Conservation (phyloP, 2,329 filamentous ascomycete genomes). For the Fusarium odoratissimum region DNA sequence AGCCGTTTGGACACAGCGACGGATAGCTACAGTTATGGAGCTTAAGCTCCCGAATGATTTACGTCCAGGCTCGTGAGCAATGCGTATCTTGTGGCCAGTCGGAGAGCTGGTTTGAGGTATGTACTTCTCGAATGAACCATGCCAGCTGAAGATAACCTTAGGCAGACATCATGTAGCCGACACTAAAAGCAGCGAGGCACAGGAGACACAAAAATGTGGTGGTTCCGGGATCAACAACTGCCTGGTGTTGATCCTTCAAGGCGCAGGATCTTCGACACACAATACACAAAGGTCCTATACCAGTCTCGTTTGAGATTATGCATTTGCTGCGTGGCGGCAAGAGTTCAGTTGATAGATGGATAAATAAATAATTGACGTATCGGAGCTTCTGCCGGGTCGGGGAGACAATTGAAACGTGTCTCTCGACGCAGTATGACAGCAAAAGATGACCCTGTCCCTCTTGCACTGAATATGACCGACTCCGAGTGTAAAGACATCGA, state of each 20-base stretch:
- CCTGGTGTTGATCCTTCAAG: slow-evolving; percentile 3
- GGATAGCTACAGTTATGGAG: slow-evolving; percentile 21
- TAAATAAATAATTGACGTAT: slow-evolving; percentile 37
- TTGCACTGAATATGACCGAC: slow-evolving; percentile 72
- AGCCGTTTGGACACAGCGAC: slow-evolving; percentile 6
- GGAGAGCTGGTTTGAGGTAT: slow-evolving; percentile 6
- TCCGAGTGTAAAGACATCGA: slow-evolving; percentile 60
- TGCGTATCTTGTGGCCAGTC: slow-evolving; percentile 6
- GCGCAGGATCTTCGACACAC: slow-evolving; percentile 15
- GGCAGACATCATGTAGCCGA: background rate
- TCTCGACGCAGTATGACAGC: slow-evolving; percentile 39
- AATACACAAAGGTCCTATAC: background rate
- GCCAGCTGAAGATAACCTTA: background rate
- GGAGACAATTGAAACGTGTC: slow-evolving; percentile 40
- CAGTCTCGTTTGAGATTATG: background rate
- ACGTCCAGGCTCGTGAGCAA: background rate
- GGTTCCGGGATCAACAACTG: background rate
- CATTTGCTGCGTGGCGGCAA: background rate
- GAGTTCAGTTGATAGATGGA: background rate
- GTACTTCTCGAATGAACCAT: background rate
- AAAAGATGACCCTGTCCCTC: slow-evolving; percentile 55
- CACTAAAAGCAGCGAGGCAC: slow-evolving; percentile 1
- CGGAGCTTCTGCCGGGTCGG: slow-evolving; percentile 46
- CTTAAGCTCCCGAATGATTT: background rate
- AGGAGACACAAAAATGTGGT: slow-evolving; percentile 3